phyloP scores from a whole-genome alignment of 768 basidiomycete genomes.

The Podaxis sp. region DNA sequence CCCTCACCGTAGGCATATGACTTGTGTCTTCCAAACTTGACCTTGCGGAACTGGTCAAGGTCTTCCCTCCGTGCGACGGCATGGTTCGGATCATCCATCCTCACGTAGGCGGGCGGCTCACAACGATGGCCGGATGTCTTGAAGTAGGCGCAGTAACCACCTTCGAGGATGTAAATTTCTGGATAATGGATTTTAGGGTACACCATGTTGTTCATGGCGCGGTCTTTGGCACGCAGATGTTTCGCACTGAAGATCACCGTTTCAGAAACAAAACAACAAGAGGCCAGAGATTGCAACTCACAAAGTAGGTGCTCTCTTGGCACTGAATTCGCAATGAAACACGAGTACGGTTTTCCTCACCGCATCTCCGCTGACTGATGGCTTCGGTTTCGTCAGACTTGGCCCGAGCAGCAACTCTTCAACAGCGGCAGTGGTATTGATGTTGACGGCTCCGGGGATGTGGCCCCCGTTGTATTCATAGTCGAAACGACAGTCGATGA shows the following conservation, averaged over 20 bases:
- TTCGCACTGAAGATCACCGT: slow-evolving; percentile 65
- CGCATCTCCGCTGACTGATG: slow-evolving; percentile 73
- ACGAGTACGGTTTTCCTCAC: slow-evolving; percentile 81
- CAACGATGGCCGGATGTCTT: slow-evolving; percentile 68
- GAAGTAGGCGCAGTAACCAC: slow-evolving; percentile 92
- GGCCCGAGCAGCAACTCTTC: slow-evolving; percentile 78
- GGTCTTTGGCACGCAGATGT: slow-evolving; percentile 87
- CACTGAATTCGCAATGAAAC: slow-evolving; percentile 98
- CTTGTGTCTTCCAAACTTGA: slow-evolving; percentile 85
- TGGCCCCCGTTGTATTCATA: slow-evolving; percentile 97
- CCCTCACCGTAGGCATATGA: slow-evolving; percentile 92
- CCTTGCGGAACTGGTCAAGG: slow-evolving; percentile 88
- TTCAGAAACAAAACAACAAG: neutral
- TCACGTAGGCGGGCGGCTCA: slow-evolving; percentile 79
- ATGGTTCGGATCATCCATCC: slow-evolving; percentile 93
- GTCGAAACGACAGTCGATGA: slow-evolving; percentile 97
- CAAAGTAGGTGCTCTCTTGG: slow-evolving; percentile 95
- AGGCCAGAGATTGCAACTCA: slow-evolving; percentile 39
- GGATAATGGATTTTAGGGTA: slow-evolving; percentile 96
- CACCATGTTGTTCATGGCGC: slow-evolving; percentile 80
- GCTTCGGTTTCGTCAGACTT: slow-evolving; percentile 53
- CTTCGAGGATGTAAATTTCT: slow-evolving; percentile 95
- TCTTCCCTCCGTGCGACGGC: slow-evolving; percentile 80
- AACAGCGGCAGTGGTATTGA: slow-evolving; percentile 77
- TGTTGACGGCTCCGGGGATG: slow-evolving; percentile 87